phyloP scores from a whole-genome alignment of 2,329 filamentous ascomycete genomes.

The Colletotrichum sansevieriae region DNA sequence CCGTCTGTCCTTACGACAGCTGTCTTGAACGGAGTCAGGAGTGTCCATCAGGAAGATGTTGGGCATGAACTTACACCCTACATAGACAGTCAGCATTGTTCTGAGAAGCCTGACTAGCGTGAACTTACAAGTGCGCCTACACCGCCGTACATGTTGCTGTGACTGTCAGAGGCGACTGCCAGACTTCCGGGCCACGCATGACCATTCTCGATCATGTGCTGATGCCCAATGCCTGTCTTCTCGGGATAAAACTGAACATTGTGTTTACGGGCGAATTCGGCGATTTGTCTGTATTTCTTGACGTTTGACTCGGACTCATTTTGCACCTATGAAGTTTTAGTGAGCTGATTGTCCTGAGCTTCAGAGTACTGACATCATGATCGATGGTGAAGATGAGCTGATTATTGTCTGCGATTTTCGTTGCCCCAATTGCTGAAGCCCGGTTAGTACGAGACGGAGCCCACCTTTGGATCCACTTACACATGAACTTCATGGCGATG shows the following conservation, averaged over 20 bases:
- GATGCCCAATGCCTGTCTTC: conserved; percentile 85
- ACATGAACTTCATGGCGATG: conserved; percentile 81
- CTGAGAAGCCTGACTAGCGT: accelerated
- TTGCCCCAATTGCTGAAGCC: conserved; percentile 56
- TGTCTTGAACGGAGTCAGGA: conserved; percentile 72
- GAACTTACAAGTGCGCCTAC: conserved; percentile 60
- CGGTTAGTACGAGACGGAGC: too few relatives aligned
- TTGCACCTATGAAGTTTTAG: background rate
- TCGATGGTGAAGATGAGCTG: conserved; percentile 89
- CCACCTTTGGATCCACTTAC: conserved; percentile 51
- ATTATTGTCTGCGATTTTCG: conserved; percentile 75
- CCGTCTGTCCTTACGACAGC: conserved; percentile 86
- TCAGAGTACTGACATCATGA: conserved; percentile 81
- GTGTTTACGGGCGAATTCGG: conserved; percentile 84
- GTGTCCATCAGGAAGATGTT: too few relatives aligned
- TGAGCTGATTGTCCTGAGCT: background rate
- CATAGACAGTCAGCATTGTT: background rate
- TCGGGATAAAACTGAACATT: conserved; percentile 81
- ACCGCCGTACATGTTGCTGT: conserved; percentile 87
- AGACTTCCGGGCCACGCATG: conserved; percentile 86
- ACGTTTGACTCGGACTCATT: conserved; percentile 51
- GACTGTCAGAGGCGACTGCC: conserved; percentile 81
- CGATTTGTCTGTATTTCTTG: conserved; percentile 85
- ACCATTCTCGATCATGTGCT: conserved; percentile 92
- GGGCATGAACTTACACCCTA: background rate